These are phyloP conservation scores for Cercospora zeina DNA, from an alignment of 2,329 filamentous ascomycete species.

Conservation along the genomic window DNA sequence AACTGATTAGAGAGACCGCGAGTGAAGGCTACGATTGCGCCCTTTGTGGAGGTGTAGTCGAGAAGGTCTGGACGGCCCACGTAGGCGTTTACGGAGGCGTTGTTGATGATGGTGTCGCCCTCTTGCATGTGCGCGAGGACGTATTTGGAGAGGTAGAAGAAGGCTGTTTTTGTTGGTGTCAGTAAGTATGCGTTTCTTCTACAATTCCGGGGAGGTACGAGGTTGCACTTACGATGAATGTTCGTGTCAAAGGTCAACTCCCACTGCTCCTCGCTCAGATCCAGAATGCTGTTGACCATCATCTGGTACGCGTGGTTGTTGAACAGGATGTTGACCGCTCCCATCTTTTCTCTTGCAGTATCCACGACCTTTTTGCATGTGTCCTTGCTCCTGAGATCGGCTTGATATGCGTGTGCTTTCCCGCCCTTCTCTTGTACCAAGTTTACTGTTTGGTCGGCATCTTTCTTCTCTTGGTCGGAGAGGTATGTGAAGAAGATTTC, in stretches of 20 bases:
- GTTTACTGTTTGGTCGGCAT: conserved; percentile 72
- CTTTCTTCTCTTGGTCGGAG: conserved; percentile 67
- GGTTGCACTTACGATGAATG: conserved; percentile 58
- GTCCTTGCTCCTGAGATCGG: conserved; percentile 64
- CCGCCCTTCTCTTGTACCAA: conserved; percentile 66
- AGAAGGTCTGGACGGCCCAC: conserved; percentile 76
- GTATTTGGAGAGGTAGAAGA: conserved; percentile 80
- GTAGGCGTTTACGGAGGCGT: conserved; percentile 80
- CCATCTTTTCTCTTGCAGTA: conserved; percentile 64
- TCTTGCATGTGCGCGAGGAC: conserved; percentile 69
- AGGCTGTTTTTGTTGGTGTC: conserved; percentile 40
- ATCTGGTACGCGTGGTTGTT: conserved; percentile 74
- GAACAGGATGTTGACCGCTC: conserved; percentile 70
- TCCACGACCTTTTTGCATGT: conserved; percentile 72
- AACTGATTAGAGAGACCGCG: conserved; percentile 75
- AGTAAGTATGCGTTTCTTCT: background rate
- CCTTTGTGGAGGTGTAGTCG: conserved; percentile 79
- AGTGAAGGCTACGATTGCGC: conserved; percentile 77
- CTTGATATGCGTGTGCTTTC: conserved; percentile 63
- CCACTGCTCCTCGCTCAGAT: conserved; percentile 78
- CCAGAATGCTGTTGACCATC: conserved; percentile 69
- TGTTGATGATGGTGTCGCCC: conserved; percentile 82
- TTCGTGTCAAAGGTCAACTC: conserved; percentile 77
- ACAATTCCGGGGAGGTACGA: background rate
- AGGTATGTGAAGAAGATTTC: conserved; percentile 72